Conservation (phyloP, 2,329 filamentous ascomycete genomes). For the Fusarium proliferatum region DNA sequence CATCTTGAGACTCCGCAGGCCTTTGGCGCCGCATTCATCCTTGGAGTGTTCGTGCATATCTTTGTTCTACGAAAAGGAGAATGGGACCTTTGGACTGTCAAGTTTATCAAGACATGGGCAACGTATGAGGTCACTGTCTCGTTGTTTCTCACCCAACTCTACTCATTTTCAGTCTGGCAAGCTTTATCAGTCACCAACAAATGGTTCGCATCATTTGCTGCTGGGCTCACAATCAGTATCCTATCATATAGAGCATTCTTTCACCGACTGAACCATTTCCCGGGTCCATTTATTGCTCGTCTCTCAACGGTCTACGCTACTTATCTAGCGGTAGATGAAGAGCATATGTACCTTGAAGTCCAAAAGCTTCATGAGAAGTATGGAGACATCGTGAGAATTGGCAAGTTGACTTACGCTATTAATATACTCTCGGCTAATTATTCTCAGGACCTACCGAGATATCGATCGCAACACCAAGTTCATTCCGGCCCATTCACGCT, state of each 20-base stretch:
- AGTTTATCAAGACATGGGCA: neutral
- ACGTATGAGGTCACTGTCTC: neutral
- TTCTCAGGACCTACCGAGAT: conserved; percentile 11
- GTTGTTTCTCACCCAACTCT: neutral
- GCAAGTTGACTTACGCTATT: rapidly evolving
- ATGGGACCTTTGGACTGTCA: conserved; percentile 17
- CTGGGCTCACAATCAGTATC: conserved; percentile 7
- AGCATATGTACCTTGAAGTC: conserved; percentile 17
- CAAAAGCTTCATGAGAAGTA: conserved; percentile 25
- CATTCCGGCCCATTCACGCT: conserved; percentile 19
- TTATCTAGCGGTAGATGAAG: neutral
- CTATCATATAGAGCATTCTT: conserved; percentile 21
- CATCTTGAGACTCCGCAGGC: neutral
- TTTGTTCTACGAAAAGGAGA: conserved; percentile 12
- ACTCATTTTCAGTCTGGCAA: neutral
- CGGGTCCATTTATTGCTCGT: conserved; percentile 19
- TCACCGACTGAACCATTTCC: conserved; percentile 22
- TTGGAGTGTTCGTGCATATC: neutral
- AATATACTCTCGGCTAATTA: rapidly evolving
- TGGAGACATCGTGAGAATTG: conserved; percentile 32
- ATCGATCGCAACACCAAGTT: conserved; percentile 24
- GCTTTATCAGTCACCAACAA: neutral
- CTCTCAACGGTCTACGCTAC: conserved; percentile 16
- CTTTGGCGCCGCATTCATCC: neutral
- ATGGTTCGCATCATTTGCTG: neutral